A percentile compares a stretch with the other conserved stretches of the same genome.
Evolutionary conservation across 176 grass and related monocot species (phyloP).

Genomic region (Zoysia pacifica): DNA sequence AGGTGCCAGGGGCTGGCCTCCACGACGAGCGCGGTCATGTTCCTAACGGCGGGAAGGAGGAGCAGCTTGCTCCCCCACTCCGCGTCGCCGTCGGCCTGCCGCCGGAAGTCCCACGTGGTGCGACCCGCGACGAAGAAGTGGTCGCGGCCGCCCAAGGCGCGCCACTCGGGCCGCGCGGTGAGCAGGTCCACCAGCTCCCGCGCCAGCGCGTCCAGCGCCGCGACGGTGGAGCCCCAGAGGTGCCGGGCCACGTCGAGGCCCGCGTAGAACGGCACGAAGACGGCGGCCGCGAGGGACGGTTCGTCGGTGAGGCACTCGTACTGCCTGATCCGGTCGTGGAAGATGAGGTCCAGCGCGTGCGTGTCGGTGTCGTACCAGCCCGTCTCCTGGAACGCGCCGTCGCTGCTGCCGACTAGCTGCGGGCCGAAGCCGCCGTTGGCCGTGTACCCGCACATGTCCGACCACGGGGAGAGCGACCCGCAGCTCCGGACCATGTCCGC

Average conservation of each 20-base stretch:
- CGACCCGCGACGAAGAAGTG: constrained; percentile 83
- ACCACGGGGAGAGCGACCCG: constrained; percentile 55
- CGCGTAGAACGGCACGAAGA: constrained; percentile 87
- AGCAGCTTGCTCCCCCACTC: constrained; percentile 75
- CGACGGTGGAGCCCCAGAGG: constrained; percentile 58
- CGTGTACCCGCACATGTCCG: constrained; percentile 69
- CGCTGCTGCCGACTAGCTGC: constrained; percentile 30
- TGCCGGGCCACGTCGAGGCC: constrained; percentile 64
- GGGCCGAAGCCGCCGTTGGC: constrained; percentile 77
- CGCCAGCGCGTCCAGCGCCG: constrained; percentile 53
- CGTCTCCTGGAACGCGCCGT: constrained; percentile 53
- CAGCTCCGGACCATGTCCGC: constrained; percentile 63
- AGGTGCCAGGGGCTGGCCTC: constrained; percentile 73
- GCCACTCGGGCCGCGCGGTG: constrained; percentile 57
- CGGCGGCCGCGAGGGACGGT: constrained; percentile 57
- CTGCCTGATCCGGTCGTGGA: constrained; percentile 73
- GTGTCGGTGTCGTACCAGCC: constrained; percentile 82
- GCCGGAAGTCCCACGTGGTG: constrained; percentile 77
- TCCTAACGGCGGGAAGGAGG: constrained; percentile 50
- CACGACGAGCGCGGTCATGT: constrained; percentile 77
- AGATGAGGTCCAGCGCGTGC: constrained; percentile 71
- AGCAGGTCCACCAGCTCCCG: constrained; percentile 44
- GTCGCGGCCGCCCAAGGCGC: constrained; percentile 61
- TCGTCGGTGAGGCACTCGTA: constrained; percentile 92
- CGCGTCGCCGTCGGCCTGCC: constrained; percentile 28